phyloP scores from a whole-genome alignment of 441 rosid genomes.

The Syzygium malaccense region DNA sequence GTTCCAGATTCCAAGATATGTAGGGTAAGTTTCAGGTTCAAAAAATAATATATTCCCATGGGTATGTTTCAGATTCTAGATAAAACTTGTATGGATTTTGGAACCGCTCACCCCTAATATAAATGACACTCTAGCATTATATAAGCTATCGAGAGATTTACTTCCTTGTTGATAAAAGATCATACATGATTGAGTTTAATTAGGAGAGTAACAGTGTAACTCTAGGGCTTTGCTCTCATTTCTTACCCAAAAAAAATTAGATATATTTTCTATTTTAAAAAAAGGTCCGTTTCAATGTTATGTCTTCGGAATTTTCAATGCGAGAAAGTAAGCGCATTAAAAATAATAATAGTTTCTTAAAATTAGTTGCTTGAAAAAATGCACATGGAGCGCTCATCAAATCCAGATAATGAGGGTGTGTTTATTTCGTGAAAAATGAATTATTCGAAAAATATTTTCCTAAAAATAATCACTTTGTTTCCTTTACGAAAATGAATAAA shows the following conservation, averaged over 20 bases:
- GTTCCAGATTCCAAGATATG: no score
- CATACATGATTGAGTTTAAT: no score
- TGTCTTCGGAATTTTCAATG: background rate
- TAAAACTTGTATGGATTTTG: fast-evolving
- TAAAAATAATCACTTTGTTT: background rate
- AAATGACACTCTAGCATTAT: background rate
- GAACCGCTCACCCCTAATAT: no score
- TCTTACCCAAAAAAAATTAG: background rate
- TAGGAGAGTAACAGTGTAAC: background rate
- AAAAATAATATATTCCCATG: no score
- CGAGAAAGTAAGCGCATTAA: background rate
- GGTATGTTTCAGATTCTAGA: no score
- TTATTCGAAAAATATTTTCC: background rate
- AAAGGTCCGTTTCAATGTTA: fast-evolving
- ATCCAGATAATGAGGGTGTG: background rate
- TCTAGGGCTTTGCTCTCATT: background rate
- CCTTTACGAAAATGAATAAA: background rate
- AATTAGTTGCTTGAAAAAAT: background rate
- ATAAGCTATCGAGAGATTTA: no score
- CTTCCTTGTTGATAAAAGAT: background rate
- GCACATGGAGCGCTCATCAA: background rate
- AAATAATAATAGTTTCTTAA: background rate
- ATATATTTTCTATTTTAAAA: background rate
- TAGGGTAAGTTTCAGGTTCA: no score
- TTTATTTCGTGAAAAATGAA: background rate